Percentiles rank a stretch among this genome's conserved stretches.
These are phyloP conservation scores for Abrus pulchellus DNA, from an alignment of 306 rosid genomes.

Conservation along the genomic window DNA sequence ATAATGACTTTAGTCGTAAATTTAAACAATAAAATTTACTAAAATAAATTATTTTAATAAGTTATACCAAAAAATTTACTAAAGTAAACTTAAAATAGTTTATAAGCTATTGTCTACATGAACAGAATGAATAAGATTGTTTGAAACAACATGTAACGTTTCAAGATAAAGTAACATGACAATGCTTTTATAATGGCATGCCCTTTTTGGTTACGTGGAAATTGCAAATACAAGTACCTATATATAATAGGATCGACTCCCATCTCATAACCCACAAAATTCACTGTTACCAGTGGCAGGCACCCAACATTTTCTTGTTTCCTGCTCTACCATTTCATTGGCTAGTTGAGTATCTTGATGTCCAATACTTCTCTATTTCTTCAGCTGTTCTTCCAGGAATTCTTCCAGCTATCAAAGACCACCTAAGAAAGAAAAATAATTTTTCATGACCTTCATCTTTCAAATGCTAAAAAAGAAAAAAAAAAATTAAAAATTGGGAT, in stretches of 20 bases:
- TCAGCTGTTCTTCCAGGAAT: constrained; percentile 98
- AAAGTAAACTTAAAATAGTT: too few species aligned
- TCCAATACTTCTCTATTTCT: constrained; percentile 90
- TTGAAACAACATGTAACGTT: neutral
- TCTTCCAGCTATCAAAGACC: constrained; percentile 97
- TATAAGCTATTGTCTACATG: neutral
- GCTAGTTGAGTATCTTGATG: constrained; percentile 73
- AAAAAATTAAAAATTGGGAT: neutral
- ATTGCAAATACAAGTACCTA: constrained; percentile 38
- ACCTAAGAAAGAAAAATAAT: constrained; percentile 51
- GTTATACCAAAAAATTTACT: too few species aligned
- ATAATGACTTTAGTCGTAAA: too few species aligned
- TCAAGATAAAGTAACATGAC: constrained; percentile 35
- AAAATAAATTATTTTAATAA: too few species aligned
- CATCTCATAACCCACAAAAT: constrained; percentile 40
- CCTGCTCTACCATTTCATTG: constrained; percentile 50
- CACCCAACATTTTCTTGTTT: constrained; percentile 56
- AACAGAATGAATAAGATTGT: neutral
- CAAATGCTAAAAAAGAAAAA: neutral
- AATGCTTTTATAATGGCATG: constrained; percentile 45
- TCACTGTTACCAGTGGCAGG: constrained; percentile 24
- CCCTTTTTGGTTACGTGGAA: constrained; percentile 39
- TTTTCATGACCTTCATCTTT: constrained; percentile 11
- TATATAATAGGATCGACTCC: constrained; percentile 34
- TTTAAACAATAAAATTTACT: too few species aligned